A percentile compares a stretch with the other conserved stretches of the same genome.
These are phyloP conservation scores for Microascus cirrosus DNA, from an alignment of 2,329 filamentous ascomycete genomes.

Conservation along the genomic window DNA sequence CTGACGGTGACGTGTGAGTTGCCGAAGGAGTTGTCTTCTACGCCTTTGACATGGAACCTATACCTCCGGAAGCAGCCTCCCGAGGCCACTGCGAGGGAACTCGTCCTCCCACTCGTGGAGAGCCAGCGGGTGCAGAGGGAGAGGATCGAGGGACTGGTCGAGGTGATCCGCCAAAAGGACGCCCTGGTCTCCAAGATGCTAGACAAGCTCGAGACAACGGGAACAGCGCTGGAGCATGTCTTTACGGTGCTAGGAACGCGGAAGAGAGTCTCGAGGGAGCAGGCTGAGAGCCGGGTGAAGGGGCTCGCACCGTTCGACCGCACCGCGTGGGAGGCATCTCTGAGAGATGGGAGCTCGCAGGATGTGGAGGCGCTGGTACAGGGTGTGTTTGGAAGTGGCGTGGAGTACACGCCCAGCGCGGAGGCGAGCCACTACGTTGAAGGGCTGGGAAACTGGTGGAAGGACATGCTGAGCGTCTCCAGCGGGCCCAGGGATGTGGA, in stretches of 20 bases:
- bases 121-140: conserved; percentile 26
- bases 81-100: conserved; percentile 30
- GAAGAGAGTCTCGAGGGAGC: conserved; percentile 29
- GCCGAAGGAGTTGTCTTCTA: conserved; percentile 38
- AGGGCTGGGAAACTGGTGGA: conserved; percentile 1
- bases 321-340: background rate
- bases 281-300: conserved; percentile 35
- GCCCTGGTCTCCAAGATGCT: conserved; percentile 34
- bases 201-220: conserved; percentile 42
- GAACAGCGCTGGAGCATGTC: conserved; percentile 39
- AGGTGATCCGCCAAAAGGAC: conserved; percentile 38
- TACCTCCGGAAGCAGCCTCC: conserved; percentile 35
- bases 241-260: conserved; percentile 33
- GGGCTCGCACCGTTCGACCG: conserved; percentile 37
- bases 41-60: conserved; percentile 55
- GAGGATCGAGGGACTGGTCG: conserved; percentile 30
- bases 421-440: background rate
- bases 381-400: background rate
- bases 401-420: background rate
- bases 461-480: background rate
- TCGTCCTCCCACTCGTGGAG: conserved; percentile 41
- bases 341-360: background rate
- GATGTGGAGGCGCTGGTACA: background rate
- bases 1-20: conserved; percentile 49
- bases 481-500: background rate